Evolutionary conservation across 2,329 filamentous ascomycete genomes (phyloP).

Genomic region (Niveomyces coronatus): DNA sequence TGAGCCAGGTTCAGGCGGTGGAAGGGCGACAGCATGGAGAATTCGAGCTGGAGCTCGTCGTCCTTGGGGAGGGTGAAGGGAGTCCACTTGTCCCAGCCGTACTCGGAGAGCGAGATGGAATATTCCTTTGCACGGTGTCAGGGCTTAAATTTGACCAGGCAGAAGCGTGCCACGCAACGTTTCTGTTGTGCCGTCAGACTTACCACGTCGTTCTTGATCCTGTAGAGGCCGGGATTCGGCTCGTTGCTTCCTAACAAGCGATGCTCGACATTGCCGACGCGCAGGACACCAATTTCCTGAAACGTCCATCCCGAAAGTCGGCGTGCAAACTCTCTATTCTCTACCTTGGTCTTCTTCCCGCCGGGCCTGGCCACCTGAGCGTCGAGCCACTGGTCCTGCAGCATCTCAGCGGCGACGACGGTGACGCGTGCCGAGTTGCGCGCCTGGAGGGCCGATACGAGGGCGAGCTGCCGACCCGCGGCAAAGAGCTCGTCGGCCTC

Average conservation of each 20-base stretch:
- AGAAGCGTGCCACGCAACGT: background rate
- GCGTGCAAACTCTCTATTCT: constrained; percentile 78
- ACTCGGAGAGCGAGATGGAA: constrained; percentile 83
- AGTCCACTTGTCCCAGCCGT: constrained; percentile 59
- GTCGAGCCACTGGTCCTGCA: constrained; percentile 83
- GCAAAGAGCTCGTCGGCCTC: constrained; percentile 71
- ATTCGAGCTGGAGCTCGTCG: constrained; percentile 85
- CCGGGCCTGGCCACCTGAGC: constrained; percentile 59
- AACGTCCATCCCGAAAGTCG: constrained; percentile 91
- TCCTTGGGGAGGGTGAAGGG: constrained; percentile 60
- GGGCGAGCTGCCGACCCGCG: constrained; percentile 68
- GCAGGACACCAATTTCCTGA: constrained; percentile 82
- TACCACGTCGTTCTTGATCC: constrained; percentile 95
- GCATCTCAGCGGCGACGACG: constrained; percentile 74
- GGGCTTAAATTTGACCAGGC: background rate
- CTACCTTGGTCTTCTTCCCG: constrained; percentile 47
- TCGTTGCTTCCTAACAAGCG: constrained; percentile 46
- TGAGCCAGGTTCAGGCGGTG: constrained; percentile 68
- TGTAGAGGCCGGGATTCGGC: constrained; percentile 79
- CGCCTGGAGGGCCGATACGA: constrained; percentile 81
- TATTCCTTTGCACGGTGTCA: constrained; percentile 72
- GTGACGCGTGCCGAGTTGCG: constrained; percentile 87
- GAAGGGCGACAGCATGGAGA: constrained; percentile 97
- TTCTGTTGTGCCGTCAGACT: constrained; percentile 28
- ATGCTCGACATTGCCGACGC: constrained; percentile 76